Evolutionary conservation across 2,329 filamentous ascomycete species (phyloP), one percentile per base, ranked within the genome.

Genomic region (Aspergillus tamarii): DNA sequence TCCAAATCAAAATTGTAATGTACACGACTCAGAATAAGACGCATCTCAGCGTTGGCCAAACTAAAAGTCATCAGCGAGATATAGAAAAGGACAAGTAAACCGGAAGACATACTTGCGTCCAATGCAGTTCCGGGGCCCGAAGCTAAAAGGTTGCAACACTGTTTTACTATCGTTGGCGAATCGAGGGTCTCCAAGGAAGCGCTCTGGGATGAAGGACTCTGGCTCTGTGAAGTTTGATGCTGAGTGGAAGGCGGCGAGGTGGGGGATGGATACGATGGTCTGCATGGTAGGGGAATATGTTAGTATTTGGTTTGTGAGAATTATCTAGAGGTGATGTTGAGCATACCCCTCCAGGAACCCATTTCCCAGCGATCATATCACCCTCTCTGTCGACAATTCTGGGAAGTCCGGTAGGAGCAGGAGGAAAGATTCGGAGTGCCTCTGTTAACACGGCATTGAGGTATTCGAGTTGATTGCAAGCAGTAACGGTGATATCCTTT

Each of bases 51-150:
- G 54, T 82, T 83, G 0, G 82, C 82, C 43, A 86, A 71, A 52
- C 34, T 16, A 36, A 36, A 14, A 36, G 5, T 16, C 1, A 36
- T 36, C 5, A 36, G 34, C 34, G 3, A 16, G 14, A 16, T 26
- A 16, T 16, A 16, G 5, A 36, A 3, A 14, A 36, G 2, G 1
- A 36, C 11, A 36, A 16, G 5, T 14, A 1, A 1, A 36, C 16
- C 5, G 14, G 34, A 36, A 36, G 14, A 16, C 34, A 1, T 36
- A 36, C 34, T 84, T 84, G 63, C 74, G 76, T 23, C 84, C 84
- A 16, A 85, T 77, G 65, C 84, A 85, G 59, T 83, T 83, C 1
- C 84, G 75, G 4, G 83, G 80, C 0, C 84, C 83, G 1, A 82
- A 52, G 0, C 78, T 79, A 63, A 86, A 85, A 0, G 84, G 81